Evolutionary conservation across 2,329 filamentous ascomycete genomes (phyloP), one percentile per base, ranked within the genome.

Genomic region (Aspergillus pseudotamarii): DNA sequence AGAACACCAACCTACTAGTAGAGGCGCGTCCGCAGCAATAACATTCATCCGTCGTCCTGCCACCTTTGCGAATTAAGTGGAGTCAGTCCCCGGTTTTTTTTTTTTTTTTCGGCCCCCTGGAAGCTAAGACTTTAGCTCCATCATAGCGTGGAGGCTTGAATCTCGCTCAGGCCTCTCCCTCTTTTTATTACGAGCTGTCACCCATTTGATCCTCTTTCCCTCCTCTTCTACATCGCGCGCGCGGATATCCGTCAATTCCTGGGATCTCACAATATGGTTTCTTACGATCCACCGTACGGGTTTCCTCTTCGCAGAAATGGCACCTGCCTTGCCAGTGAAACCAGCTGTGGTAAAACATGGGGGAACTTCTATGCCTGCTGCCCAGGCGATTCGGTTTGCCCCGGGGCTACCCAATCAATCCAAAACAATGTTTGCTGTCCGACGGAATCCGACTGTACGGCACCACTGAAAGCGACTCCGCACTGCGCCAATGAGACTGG

Each of bases 401-500:
- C 66, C 2, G 16, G 59, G 3, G 56, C 57, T 11, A 36, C 23
- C 11, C n/a, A 32, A 16, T 11, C 48, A 23, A 62, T 55, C 16
- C 58, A 60, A 28, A 58, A 66, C 5, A 63, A 66, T 23, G 64
- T 67, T 14, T 71, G 70, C 34, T 72, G 70, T 14, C 65, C 62
- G 16, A 60, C 63, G 0, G 45, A 63, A 5, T 58, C 67, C 5
- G 65, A 70, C 57, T 71, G 69, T 10, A 60, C 59, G 4, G 34
- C 55, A 12, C 56, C 60, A 5, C 19, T 72, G 3, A 50, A 66
- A 21, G 38, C 61, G n/a, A 56, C 63, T 12, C 69, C 69, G 10
- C 64, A 68, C 32, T 74, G 72, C 30, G 72, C 69, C 28, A 69
- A 73, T 46, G 56, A 38, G 6, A 68, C 65, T 1, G 66, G 64